Conservation (phyloP, 768 basidiomycete genomes). For the Nidula microcarpa region DNA sequence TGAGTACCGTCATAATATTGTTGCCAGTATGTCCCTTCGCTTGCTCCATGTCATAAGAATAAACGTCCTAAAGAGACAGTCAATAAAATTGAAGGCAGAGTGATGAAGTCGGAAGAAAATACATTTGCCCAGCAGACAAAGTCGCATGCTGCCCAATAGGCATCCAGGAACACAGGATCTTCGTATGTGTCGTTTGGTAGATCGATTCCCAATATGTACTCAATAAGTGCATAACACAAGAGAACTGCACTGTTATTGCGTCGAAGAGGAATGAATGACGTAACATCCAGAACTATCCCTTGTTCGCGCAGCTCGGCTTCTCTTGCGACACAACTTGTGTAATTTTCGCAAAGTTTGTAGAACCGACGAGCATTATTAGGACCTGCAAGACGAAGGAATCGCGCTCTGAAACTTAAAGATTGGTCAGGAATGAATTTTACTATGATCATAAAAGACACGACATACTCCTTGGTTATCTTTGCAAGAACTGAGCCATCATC, state of each 20-base stretch:
- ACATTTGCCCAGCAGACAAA: slow-evolving; percentile 73
- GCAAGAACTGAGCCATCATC: slow-evolving; percentile 55
- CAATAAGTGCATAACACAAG: slow-evolving; percentile 60
- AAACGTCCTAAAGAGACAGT: slow-evolving; percentile 47
- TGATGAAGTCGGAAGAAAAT: slow-evolving; percentile 13
- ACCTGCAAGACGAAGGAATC: slow-evolving; percentile 40
- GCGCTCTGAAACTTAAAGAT: slow-evolving; percentile 44
- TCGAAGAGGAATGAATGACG: slow-evolving; percentile 53
- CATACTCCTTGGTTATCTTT: slow-evolving; percentile 61
- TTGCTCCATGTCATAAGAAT: slow-evolving; percentile 74
- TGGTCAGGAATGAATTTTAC: slow-evolving; percentile 1
- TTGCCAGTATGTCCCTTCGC: slow-evolving; percentile 61
- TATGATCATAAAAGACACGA: slow-evolving; percentile 4
- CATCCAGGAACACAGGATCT: slow-evolving; percentile 47
- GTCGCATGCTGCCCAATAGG: slow-evolving; percentile 60
- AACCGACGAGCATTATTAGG: slow-evolving; percentile 49
- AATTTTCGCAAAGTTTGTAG: slow-evolving; percentile 46
- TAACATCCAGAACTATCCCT: slow-evolving; percentile 50
- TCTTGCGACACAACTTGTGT: slow-evolving; percentile 53
- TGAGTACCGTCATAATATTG: slow-evolving; percentile 68
- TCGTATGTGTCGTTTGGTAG: slow-evolving; percentile 60
- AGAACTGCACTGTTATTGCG: slow-evolving; percentile 69
- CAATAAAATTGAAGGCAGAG: slow-evolving; percentile 3
- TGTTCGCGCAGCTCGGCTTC: slow-evolving; percentile 62
- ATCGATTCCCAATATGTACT: slow-evolving; percentile 59